Evolutionary conservation across 441 rosid genomes (phyloP).

Genomic region (Isatis lusitanica): DNA sequence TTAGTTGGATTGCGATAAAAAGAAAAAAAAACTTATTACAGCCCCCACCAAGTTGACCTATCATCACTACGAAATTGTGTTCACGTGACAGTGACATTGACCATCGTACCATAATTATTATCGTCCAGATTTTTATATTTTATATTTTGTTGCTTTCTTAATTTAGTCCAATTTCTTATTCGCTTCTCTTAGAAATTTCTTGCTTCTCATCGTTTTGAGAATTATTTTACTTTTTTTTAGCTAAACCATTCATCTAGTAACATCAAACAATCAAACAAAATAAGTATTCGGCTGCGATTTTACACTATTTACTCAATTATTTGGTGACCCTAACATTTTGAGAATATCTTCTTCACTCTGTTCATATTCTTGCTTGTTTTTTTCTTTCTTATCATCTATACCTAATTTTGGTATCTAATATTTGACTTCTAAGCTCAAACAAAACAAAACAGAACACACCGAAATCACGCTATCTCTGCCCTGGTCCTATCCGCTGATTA

Average conservation of each 20-base stretch:
- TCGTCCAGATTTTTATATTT: background rate
- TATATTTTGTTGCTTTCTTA: background rate
- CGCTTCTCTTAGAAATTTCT: background rate
- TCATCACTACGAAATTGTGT: constrained; percentile 27
- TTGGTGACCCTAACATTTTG: background rate
- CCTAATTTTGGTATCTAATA: background rate
- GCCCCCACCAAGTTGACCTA: background rate
- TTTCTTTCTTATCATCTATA: background rate
- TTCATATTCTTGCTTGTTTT: background rate
- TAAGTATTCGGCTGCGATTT: background rate
- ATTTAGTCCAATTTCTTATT: background rate
- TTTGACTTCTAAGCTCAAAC: background rate
- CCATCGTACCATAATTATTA: constrained; percentile 4
- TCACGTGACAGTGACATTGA: constrained; percentile 39
- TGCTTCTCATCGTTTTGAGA: background rate
- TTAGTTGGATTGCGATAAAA: background rate
- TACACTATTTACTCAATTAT: background rate
- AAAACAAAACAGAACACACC: background rate
- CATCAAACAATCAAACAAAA: background rate
- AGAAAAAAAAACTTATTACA: background rate
- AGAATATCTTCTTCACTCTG: background rate
- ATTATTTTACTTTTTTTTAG: background rate
- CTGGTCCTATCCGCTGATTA: background rate
- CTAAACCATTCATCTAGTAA: background rate
- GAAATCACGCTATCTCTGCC: background rate